These are phyloP conservation scores for Isabelozyma rhagii DNA, from an alignment of 805 yeast genomes.

Conservation along the genomic window DNA sequence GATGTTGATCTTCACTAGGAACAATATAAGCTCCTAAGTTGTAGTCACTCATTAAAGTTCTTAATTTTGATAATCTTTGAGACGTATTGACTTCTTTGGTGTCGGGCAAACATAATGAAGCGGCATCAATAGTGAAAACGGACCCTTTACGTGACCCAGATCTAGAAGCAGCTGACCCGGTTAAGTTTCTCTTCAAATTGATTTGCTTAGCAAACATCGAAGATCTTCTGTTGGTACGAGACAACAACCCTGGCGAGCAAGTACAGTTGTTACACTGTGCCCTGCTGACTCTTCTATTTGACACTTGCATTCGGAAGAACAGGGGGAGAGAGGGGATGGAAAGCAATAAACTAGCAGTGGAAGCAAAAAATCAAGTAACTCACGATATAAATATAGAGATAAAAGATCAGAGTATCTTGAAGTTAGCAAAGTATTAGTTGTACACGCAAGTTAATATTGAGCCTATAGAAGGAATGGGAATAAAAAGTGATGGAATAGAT, in stretches of 20 bases:
- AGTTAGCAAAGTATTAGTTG: too few species aligned
- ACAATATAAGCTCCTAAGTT: conserved; percentile 53
- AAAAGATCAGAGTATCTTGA: too few species aligned
- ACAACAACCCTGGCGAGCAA: conserved; percentile 77
- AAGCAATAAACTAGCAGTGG: too few species aligned
- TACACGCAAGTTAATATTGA: too few species aligned
- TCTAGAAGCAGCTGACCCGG: conserved; percentile 20
- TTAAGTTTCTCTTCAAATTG: conserved; percentile 22
- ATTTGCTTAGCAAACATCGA: conserved; percentile 48
- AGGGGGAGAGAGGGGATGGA: too few species aligned
- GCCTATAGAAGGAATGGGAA: too few species aligned
- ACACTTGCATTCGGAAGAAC: background rate
- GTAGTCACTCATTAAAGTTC: conserved; percentile 50
- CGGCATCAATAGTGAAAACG: conserved; percentile 39
- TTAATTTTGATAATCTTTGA: conserved; percentile 56
- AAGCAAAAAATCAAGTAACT: too few species aligned
- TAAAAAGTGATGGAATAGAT: background rate
- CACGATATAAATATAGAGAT: too few species aligned
- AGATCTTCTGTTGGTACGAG: conserved; percentile 62
- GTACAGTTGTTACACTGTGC: conserved; percentile 70
- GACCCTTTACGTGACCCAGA: conserved; percentile 37
- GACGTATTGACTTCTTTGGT: conserved; percentile 58
- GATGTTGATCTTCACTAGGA: conserved; percentile 64
- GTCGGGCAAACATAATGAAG: conserved; percentile 40
- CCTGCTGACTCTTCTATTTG: conserved; percentile 28